These are phyloP conservation scores for Bombardia bombarda DNA, from an alignment of 495 filamentous ascomycete species.

Conservation along the genomic window DNA sequence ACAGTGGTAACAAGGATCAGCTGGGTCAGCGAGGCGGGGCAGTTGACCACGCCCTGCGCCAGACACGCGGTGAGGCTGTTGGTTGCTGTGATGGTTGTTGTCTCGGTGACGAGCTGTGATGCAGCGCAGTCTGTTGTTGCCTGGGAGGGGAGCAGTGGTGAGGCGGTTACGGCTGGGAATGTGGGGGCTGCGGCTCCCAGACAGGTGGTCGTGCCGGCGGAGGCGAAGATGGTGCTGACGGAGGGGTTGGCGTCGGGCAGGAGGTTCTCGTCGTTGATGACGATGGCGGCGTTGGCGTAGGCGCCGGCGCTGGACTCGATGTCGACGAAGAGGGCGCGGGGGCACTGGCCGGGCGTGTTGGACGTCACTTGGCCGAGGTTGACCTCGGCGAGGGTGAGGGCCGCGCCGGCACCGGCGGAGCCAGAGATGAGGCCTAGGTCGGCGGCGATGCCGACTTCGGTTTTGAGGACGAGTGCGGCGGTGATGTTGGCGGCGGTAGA, in stretches of 20 bases:
- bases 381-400: constrained; percentile 16
- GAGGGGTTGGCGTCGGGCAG: constrained; percentile 11
- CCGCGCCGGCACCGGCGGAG: constrained; percentile 11
- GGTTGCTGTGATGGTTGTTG: neutral
- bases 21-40: constrained; percentile 16
- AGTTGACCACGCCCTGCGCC: constrained; percentile 7
- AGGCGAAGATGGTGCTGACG: constrained; percentile 22
- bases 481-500: constrained; percentile 17
- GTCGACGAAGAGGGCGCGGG: constrained; percentile 19
- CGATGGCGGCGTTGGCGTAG: constrained; percentile 6
- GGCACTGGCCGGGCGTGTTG: constrained; percentile 5
- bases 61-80: neutral
- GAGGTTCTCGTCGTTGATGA: constrained; percentile 9
- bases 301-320: constrained; percentile 13
- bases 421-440: constrained; percentile 20
- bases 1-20: constrained; percentile 13
- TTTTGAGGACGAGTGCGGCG: constrained; percentile 20
- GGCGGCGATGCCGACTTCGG: constrained; percentile 18
- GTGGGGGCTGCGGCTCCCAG: constrained; percentile 4
- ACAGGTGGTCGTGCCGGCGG: constrained; percentile 23
- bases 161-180: neutral
- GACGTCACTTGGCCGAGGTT: constrained; percentile 19
- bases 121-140: no score
- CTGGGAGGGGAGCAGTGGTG: neutral
- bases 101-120: neutral